Conservation (phyloP, 257 asterid species). For the Solanum sparsipilum region DNA sequence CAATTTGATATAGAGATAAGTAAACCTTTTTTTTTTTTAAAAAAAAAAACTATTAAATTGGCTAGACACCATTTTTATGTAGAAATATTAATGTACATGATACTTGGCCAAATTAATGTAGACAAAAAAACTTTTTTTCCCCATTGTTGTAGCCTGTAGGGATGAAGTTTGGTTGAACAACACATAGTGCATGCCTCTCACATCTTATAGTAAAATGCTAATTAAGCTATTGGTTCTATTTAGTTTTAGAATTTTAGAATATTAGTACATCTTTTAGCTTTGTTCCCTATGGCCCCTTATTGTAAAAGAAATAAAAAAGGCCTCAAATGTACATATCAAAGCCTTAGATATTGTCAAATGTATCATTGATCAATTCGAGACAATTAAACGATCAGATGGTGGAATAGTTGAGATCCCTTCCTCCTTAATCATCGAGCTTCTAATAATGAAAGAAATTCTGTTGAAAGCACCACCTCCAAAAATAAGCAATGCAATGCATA, state of each 20-base stretch:
- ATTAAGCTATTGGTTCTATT: not conserved
- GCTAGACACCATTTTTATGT: not conserved
- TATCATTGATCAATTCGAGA: not conserved
- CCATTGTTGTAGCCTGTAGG: not conserved
- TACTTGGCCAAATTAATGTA: not conserved
- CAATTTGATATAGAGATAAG: not conserved
- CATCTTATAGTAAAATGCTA: not conserved
- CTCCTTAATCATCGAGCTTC: not conserved
- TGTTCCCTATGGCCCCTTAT: not conserved
- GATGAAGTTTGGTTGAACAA: not conserved
- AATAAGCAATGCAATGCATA: not conserved
- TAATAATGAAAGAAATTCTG: too few species aligned
- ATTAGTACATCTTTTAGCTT: not conserved
- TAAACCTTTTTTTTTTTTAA: too few species aligned
- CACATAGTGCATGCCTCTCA: not conserved
- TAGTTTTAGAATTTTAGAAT: not conserved
- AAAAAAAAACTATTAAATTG: too few species aligned
- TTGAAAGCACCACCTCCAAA: too few species aligned
- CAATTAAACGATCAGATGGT: too few species aligned
- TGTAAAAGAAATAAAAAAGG: not conserved
- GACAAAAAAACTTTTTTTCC: not conserved
- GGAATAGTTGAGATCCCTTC: not conserved
- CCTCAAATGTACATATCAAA: not conserved
- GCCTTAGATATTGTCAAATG: not conserved
- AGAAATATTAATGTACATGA: not conserved